phyloP scores from a whole-genome alignment of 768 basidiomycete species.

The Russula emetica region DNA sequence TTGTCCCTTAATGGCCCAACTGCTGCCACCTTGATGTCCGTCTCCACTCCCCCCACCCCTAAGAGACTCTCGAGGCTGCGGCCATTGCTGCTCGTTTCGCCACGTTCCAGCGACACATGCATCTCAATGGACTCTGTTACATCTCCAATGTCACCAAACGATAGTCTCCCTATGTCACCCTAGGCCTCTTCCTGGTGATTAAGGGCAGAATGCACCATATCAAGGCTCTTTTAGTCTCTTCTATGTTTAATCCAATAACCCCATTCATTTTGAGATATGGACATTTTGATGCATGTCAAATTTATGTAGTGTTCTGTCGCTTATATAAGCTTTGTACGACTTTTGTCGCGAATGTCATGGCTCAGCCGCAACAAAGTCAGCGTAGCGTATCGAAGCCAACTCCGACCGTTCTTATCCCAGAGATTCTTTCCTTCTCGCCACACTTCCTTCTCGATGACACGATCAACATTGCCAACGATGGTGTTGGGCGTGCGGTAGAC shows the following conservation, averaged over 20 bases:
- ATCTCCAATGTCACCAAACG: not conserved
- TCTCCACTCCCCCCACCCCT: no score
- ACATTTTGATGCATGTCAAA: no score
- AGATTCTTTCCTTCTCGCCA: slow-evolving; percentile 80
- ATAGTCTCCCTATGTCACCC: no score
- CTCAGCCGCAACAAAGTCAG: slow-evolving; percentile 3
- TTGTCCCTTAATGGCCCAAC: no score
- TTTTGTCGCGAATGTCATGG: not conserved
- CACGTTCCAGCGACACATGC: not conserved
- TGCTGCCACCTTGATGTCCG: not conserved
- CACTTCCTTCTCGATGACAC: slow-evolving; percentile 84
- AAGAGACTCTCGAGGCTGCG: no score
- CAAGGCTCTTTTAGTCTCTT: no score
- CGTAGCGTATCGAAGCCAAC: not conserved
- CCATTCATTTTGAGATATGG: no score
- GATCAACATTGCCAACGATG: slow-evolving; percentile 75
- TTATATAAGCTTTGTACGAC: not conserved
- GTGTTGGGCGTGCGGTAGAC: slow-evolving; percentile 72
- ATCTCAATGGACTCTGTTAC: not conserved
- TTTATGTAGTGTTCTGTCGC: not conserved
- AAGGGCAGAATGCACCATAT: no score
- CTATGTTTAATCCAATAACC: no score
- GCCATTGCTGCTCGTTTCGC: not conserved
- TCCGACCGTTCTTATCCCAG: slow-evolving; percentile 54
- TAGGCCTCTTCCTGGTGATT: no score